phyloP scores from a whole-genome alignment of 805 yeast genomes.

The Candida ficus region DNA sequence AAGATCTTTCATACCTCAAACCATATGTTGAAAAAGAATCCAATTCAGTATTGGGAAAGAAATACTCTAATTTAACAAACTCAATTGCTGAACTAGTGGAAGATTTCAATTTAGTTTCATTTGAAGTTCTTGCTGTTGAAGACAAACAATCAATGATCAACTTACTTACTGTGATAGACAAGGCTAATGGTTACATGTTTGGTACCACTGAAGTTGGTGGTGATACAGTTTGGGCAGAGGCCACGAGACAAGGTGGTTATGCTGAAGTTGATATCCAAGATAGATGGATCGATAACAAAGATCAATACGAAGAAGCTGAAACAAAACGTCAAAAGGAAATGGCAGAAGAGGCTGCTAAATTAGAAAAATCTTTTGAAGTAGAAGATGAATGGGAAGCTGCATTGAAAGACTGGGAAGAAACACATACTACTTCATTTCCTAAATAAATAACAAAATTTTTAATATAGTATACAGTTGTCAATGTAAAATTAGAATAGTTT shows the following conservation, averaged over 20 bases:
- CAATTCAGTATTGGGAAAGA: conserved; percentile 54
- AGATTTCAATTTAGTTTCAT: conserved; percentile 83
- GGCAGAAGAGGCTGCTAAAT: conserved; percentile 35
- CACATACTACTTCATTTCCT: conserved; percentile 27
- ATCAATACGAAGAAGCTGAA: conserved; percentile 63
- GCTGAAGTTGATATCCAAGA: conserved; percentile 74
- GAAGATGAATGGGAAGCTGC: conserved; percentile 74
- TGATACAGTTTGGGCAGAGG: conserved; percentile 97
- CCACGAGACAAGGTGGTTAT: conserved; percentile 72
- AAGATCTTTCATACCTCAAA: conserved; percentile 63
- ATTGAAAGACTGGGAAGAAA: conserved; percentile 51
- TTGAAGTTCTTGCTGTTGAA: conserved; percentile 86
- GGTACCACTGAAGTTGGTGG: conserved; percentile 95
- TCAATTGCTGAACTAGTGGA: conserved; percentile 78
- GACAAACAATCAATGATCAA: conserved; percentile 90
- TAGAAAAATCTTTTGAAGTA: conserved; percentile 41
- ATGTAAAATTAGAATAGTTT: conserved; percentile 13
- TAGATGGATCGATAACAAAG: conserved; percentile 89
- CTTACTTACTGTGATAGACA: conserved; percentile 71
- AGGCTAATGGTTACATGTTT: conserved; percentile 88
- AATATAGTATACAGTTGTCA: no score
- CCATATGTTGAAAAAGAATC: conserved; percentile 73
- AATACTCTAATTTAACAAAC: conserved; percentile 63
- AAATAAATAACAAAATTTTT: conserved; percentile 6
- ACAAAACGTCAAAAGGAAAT: conserved; percentile 39